These are phyloP conservation scores for Penicillium arizonense DNA, from an alignment of 495 filamentous ascomycete species.

Conservation along the genomic window DNA sequence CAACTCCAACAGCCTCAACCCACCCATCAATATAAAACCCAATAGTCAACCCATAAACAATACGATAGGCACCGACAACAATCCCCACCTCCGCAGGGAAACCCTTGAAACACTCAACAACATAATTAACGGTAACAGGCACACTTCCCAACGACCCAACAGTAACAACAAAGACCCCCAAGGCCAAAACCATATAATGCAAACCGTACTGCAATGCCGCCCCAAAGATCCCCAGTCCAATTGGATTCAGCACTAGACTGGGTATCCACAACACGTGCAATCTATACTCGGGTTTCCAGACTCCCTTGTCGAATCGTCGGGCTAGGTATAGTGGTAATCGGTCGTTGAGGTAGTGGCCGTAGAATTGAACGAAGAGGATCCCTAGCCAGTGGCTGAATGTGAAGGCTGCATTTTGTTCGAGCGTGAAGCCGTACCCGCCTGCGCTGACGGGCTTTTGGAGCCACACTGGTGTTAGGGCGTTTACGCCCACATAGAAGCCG, in stretches of 20 bases:
- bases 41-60: slow-evolving; percentile 43
- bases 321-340: slow-evolving; percentile 41
- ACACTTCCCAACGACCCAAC: slow-evolving; percentile 37
- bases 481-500: slow-evolving; percentile 41
- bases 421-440: slow-evolving; percentile 51
- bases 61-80: slow-evolving; percentile 40
- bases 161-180: slow-evolving; percentile 44
- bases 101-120: slow-evolving; percentile 44
- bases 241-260: slow-evolving; percentile 42
- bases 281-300: slow-evolving; percentile 53
- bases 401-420: slow-evolving; percentile 46
- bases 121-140: slow-evolving; percentile 48
- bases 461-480: slow-evolving; percentile 34
- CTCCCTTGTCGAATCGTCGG: slow-evolving; percentile 30
- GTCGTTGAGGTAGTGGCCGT: slow-evolving; percentile 45
- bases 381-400: slow-evolving; percentile 51
- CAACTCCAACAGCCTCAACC: slow-evolving; percentile 41
- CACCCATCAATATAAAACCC: slow-evolving; percentile 50
- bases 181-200: slow-evolving; percentile 47
- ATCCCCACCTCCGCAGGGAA: slow-evolving; percentile 43
- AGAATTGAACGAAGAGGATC: slow-evolving; percentile 38
- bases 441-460: slow-evolving; percentile 39
- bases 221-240: slow-evolving; percentile 50
- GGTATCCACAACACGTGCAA: slow-evolving; percentile 48
- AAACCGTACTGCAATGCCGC: slow-evolving; percentile 45